These are phyloP conservation scores for Plasmodium malariae DNA, from an alignment of 169 alveolate species.

Conservation along the genomic window DNA sequence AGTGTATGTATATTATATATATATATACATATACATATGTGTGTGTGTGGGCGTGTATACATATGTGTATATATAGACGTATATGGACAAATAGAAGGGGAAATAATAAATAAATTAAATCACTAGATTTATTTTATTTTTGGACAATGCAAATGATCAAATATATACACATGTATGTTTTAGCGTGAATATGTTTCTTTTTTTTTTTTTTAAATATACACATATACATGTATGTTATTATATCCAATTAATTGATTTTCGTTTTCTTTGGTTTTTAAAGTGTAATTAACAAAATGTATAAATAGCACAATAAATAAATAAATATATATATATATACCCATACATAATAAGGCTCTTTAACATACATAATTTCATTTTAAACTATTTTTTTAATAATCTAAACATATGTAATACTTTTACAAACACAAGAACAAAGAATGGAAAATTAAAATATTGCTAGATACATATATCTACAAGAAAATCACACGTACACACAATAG, in stretches of 20 bases:
- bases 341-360: slow-evolving; percentile 5
- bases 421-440: slow-evolving; percentile 18
- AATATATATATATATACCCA: not conserved
- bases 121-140: not conserved
- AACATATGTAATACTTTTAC: not conserved
- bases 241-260: not conserved
- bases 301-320: too few relatives aligned
- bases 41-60: not conserved
- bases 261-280: not conserved
- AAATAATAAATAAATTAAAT: not conserved
- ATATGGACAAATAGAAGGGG: not conserved
- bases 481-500: slow-evolving; percentile 48
- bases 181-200: not conserved
- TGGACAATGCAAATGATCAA: not conserved
- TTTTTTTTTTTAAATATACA: not conserved
- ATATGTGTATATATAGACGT: not conserved
- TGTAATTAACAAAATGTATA: not conserved
- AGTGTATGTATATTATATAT: too few relatives aligned
- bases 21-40: too few relatives aligned
- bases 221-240: not conserved
- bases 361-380: not conserved
- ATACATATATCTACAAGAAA: slow-evolving; percentile 34
- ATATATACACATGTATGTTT: not conserved
- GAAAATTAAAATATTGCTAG: slow-evolving; percentile 19
- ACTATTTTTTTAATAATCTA: not conserved